These are phyloP conservation scores for Leccinum disarticulatum DNA, from an alignment of 768 basidiomycete species.

Conservation along the genomic window DNA sequence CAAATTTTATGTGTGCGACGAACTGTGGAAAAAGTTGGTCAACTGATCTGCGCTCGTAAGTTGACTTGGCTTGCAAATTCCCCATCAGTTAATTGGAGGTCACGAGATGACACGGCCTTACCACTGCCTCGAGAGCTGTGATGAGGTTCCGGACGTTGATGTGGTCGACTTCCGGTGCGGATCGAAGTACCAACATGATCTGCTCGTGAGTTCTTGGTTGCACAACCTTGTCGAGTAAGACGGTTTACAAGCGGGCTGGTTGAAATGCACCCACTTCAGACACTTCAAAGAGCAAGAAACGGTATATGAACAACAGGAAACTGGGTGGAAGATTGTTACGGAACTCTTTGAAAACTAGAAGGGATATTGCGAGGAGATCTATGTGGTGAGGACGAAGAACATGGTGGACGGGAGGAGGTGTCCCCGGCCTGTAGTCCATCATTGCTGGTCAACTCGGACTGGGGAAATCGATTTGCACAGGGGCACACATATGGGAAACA, in stretches of 20 bases:
- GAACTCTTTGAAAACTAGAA: conserved; percentile 62
- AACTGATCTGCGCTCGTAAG: conserved; percentile 57
- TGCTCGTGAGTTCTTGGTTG: conserved; percentile 57
- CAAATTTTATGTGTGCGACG: conserved; percentile 8
- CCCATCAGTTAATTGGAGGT: conserved; percentile 19
- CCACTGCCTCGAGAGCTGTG: conserved; percentile 43
- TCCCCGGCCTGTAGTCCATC: conserved; percentile 37
- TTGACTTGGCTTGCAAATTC: conserved; percentile 42
- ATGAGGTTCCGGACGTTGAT: conserved; percentile 46
- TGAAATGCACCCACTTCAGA: conserved; percentile 52
- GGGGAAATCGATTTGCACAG: background rate
- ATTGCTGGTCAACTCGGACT: background rate
- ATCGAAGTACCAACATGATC: conserved; percentile 43
- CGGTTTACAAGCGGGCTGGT: background rate
- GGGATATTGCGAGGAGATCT: conserved; percentile 60
- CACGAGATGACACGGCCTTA: conserved; percentile 22
- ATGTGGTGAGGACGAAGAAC: conserved; percentile 78
- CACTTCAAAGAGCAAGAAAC: conserved; percentile 67
- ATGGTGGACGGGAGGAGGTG: conserved; percentile 63
- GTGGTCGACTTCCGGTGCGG: conserved; percentile 45
- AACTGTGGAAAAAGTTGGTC: conserved; percentile 56
- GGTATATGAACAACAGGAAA: conserved; percentile 64
- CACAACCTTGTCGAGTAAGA: conserved; percentile 48
- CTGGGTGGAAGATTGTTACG: conserved; percentile 51
- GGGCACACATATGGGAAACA: conserved; percentile 13